Evolutionary conservation across 1,284 basidiomycete species (phyloP).

Genomic region (Flammula alnicola): DNA sequence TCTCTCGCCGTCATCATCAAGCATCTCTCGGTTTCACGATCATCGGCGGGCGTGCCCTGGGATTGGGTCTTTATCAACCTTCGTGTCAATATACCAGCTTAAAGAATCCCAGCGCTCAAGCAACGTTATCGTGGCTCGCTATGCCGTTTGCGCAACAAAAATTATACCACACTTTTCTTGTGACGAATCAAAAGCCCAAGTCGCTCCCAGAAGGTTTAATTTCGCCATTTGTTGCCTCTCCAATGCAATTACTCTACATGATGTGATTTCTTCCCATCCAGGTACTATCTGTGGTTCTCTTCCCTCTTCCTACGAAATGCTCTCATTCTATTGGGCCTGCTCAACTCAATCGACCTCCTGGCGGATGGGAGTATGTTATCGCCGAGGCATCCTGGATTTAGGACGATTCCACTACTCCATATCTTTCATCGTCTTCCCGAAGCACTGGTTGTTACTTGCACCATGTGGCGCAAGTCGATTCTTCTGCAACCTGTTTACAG

Average conservation of each 20-base stretch:
- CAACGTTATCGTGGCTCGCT: too few relatives aligned
- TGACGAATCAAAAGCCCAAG: too few relatives aligned
- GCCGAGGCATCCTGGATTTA: not conserved
- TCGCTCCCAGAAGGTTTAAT: not conserved
- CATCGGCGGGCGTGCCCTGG: too few relatives aligned
- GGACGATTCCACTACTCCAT: not conserved
- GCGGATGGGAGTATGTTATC: constrained; percentile 14
- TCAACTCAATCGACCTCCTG: constrained; percentile 1
- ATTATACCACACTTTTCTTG: too few relatives aligned
- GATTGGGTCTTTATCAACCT: too few relatives aligned
- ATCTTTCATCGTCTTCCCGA: constrained; percentile 2
- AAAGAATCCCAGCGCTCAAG: too few relatives aligned
- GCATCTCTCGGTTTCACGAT: too few relatives aligned
- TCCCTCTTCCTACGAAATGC: not conserved
- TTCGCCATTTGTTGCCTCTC: not conserved
- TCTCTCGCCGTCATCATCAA: too few relatives aligned
- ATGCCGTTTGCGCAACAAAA: too few relatives aligned
- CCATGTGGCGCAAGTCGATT: constrained; percentile 12
- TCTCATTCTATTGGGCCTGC: not conserved
- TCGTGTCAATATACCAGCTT: too few relatives aligned
- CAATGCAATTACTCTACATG: constrained; percentile 1
- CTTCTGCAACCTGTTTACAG: constrained; percentile 3
- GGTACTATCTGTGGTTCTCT: not conserved
- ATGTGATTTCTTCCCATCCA: not conserved
- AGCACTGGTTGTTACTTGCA: constrained; percentile 6